Evolutionary conservation across 2,329 filamentous ascomycete species (phyloP), one percentile per base, ranked within the genome.

Genomic region (Dactylonectria macrodidyma): DNA sequence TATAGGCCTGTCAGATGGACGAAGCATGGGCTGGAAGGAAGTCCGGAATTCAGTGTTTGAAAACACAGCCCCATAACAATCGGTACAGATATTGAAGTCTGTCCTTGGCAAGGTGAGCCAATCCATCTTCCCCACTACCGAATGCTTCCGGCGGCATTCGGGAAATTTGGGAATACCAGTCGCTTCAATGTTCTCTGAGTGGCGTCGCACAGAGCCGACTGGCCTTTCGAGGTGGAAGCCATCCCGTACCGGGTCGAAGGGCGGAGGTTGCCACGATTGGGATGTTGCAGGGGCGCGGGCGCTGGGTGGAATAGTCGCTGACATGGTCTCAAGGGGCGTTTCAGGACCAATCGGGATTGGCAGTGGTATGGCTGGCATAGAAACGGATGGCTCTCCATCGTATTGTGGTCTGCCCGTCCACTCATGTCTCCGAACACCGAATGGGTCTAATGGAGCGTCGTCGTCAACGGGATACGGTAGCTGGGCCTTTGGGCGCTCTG

Each of bases 81-180:
- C 89, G 0, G 94, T 93, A 74, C 95, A 98, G 52, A 98, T 92
- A 69, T 93, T 90, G 73, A 98, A 92, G 12, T 90, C 87, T 68
- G 91, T 88, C 14, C 90, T 89, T 4, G 89, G 89, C 5, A 98
- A 84, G 0, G 92, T 95, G 68, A 95, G 90, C 93, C 95, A 98
- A 75, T 96, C 94, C 69, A 91, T 85, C 68, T 91, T 87, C 2
- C 91, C 90, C 10, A 87, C 83, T 12, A 89, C 87, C 11, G 89
- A 88, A 5, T 86, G 82, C 46, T 87, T 89, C 67, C 93, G 87
- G 7, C 91, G 91, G 74, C 95, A 97, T 3, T 90, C 86, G 3
- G 92, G 89, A 14, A 95, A 84, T 24, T 83, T 81, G 11, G 82
- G 78, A 7, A 86, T 62, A 62, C 74, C 63, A 48, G 66, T 50